Evolutionary conservation across 805 yeast genomes (phyloP).

Genomic region (Metschnikowia matae): DNA sequence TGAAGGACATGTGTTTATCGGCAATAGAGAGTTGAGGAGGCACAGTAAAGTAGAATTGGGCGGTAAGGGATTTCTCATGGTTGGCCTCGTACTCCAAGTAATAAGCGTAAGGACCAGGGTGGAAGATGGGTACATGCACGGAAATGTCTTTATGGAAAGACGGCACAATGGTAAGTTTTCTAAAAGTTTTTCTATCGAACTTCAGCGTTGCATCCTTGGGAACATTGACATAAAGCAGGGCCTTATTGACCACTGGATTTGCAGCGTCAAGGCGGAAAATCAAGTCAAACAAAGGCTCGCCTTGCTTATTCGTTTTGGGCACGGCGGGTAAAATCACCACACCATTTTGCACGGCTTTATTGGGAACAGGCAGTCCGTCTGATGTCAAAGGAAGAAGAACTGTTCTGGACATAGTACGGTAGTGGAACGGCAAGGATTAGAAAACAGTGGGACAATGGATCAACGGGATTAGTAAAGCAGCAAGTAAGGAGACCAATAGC

Average conservation of each 20-base stretch:
- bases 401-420: constrained; percentile 16
- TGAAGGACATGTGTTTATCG: constrained; percentile 59
- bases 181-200: constrained; percentile 57
- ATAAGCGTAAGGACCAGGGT: constrained; percentile 79
- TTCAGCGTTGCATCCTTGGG: constrained; percentile 42
- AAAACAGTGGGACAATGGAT: too few species aligned
- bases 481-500: not conserved
- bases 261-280: constrained; percentile 72
- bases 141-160: constrained; percentile 61
- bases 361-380: constrained; percentile 44
- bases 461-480: too few species aligned
- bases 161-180: constrained; percentile 47
- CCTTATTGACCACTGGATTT: constrained; percentile 65
- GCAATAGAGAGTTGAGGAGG: constrained; percentile 68
- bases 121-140: constrained; percentile 56
- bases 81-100: constrained; percentile 53
- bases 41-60: constrained; percentile 68
- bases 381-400: constrained; percentile 46
- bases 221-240: constrained; percentile 68
- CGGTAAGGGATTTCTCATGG: constrained; percentile 41
- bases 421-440: too few species aligned
- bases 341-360: constrained; percentile 37
- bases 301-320: constrained; percentile 26
- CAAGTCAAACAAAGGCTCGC: constrained; percentile 44
- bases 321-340: constrained; percentile 49